Evolutionary conservation across 2,329 filamentous ascomycete genomes (phyloP), one percentile per base, ranked within the genome.

Genomic region (Aureobasidium mangrovei): DNA sequence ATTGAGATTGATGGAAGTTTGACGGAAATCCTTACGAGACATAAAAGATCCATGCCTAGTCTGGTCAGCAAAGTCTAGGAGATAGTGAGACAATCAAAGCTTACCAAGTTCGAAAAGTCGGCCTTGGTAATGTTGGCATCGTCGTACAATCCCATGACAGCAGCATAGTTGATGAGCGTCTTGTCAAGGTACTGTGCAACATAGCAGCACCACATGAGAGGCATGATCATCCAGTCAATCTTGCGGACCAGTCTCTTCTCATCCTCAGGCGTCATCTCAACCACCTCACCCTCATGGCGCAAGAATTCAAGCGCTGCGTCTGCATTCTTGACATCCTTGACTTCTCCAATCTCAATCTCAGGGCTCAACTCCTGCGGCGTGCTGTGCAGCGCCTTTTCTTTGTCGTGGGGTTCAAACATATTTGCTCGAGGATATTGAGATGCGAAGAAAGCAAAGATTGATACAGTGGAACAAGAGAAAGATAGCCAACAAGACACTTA

Each of bases 101-200:
- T 42, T 29, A 52, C 48, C 12, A 69, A 60, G 26, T 67, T 64
- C 18, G 63, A 65, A 57, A 70, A 71, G n/a, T 72, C 62, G 27
- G 64, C 64, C 26, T 64, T 64, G 3, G 61, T 61, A 54, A 72
- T 62, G 28, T 59, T 54, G 1, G 68, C 64, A 55, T 71, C 68
- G 26, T 67, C 62, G 35, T 68, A 63, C 27, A 73, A 59, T 9
- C 69, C 69, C 67, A 72, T 72, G 35, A 72, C 67, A 10, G 70
- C 69, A 32, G 70, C 70, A 59, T 72, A 70, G 56, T 70, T 72
- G 59, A 71, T 56, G 3, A 71, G 55, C 4, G 67, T 68, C 55
- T 73, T 72, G 57, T 73, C 70, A 3, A 72, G 59, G 53, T 70
- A 72, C 51, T 73, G 70, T 3, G 70, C 56, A 36, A 64, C 68